phyloP scores from a whole-genome alignment of 129 eudicot species.

The Glebionis coronaria region DNA sequence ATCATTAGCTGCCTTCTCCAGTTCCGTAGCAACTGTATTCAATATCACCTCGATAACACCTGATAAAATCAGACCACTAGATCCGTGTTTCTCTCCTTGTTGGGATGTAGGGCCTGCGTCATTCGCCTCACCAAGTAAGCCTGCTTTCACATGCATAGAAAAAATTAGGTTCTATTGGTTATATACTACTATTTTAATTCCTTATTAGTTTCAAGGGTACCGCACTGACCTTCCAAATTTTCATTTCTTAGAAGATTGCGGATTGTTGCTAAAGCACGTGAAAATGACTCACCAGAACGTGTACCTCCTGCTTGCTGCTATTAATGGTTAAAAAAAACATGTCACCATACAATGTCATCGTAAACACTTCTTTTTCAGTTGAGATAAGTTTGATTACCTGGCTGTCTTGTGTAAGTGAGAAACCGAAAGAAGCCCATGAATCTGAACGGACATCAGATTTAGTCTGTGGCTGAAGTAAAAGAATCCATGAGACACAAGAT shows the following conservation, averaged over 20 bases:
- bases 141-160: constrained; percentile 40
- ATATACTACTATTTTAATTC: not conserved
- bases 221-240: constrained; percentile 53
- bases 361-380: not conserved
- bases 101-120: constrained; percentile 35
- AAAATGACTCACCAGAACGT: constrained; percentile 50
- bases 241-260: constrained; percentile 56
- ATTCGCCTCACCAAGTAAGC: constrained; percentile 45
- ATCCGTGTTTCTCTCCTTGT: constrained; percentile 47
- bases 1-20: constrained; percentile 50
- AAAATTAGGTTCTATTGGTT: constrained; percentile 11
- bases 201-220: not conserved
- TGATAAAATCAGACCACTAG: constrained; percentile 43
- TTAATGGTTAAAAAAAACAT: constrained; percentile 1
- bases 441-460: constrained; percentile 46
- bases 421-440: constrained; percentile 74
- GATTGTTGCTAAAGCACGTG: constrained; percentile 44
- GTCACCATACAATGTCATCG: not conserved
- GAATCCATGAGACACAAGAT: constrained; percentile 78
- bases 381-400: constrained; percentile 43
- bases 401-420: constrained; percentile 74
- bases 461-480: constrained; percentile 67
- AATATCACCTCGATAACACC: constrained; percentile 67
- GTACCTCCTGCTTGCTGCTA: constrained; percentile 53
- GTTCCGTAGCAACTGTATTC: constrained; percentile 53